Evolutionary conservation across 805 yeast genomes (phyloP), one percentile per base, ranked within the genome.

Genomic region (Alloascoidea hylecoeti): DNA sequence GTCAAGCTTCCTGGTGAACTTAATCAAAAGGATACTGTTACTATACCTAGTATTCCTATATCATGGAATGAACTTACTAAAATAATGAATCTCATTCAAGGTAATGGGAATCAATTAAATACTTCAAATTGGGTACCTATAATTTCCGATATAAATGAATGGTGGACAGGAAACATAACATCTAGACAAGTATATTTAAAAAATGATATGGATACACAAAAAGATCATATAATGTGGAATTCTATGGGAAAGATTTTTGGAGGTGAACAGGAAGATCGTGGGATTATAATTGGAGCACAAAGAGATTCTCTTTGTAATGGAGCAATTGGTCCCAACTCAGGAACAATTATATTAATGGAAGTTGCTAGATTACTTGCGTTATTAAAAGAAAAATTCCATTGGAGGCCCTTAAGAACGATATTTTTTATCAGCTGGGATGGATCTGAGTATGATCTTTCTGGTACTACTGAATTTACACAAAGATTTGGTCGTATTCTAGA

Each of bases 391-490:
- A 64, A 75, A 30, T 68, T 67, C 47, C 73, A 77, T 42, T 88
- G 96, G 96, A 61, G 64, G 35, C 96, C 97, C 0, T 55, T 85
- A 32, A 69, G 97, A 53, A 67, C 88, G 2, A 76, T 88, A 12
- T 78, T 78, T 49, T 86, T 88, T 58, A 73, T 75, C 0, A 82
- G 95, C 0, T 85, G 81, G 61, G 94, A 88, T 48, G 96, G 82
- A 1, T 61, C 80, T 0, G 75, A 77, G 42, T 85, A 80, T 49
- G 86, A 86, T 51, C 60, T 67, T 46, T 94, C 92, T 0, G 97
- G 97, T 0, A 66, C 83, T n/a, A 67, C 88, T 0, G 89, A 80
- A 49, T 75, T 88, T 68, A 64, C 77, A 4, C 82, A 80, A 46
- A 58, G 64, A 28, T 67, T 68, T 39, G 53, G 60, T 14, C 66